Conservation (phyloP, 768 basidiomycete genomes). For the Boletus huronensis region DNA sequence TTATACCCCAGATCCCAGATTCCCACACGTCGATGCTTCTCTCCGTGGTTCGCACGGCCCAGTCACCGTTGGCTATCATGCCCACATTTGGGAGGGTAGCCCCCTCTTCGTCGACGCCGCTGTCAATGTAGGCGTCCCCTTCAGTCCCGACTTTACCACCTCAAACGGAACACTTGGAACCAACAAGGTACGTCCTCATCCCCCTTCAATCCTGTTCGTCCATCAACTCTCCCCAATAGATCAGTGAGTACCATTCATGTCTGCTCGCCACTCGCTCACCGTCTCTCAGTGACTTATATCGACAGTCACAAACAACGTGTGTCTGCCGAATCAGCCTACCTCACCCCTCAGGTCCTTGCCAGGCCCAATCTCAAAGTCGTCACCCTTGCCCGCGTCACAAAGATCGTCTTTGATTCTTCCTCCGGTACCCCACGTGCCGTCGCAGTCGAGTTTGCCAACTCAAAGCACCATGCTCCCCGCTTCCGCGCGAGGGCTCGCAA, state of each 20-base stretch:
- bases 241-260: constrained; percentile 35
- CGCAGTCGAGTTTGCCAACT: constrained; percentile 57
- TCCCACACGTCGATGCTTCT: constrained; percentile 45
- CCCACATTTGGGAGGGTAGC: constrained; percentile 42
- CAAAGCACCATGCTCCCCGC: constrained; percentile 17
- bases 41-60: constrained; percentile 53
- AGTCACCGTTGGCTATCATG: constrained; percentile 56
- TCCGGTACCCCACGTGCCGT: constrained; percentile 44
- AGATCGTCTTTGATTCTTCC: constrained; percentile 49
- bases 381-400: constrained; percentile 53
- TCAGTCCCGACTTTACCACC: constrained; percentile 55
- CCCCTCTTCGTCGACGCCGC: constrained; percentile 56
- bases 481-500: constrained; percentile 50
- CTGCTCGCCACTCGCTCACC: neutral
- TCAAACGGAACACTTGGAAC: constrained; percentile 55
- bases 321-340: constrained; percentile 63
- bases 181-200: constrained; percentile 44
- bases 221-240: constrained; percentile 25
- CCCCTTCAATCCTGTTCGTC: neutral
- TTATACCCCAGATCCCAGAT: constrained; percentile 47
- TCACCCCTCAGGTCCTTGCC: constrained; percentile 59
- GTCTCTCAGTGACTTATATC: constrained; percentile 61
- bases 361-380: constrained; percentile 65
- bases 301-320: constrained; percentile 50
- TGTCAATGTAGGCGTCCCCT: constrained; percentile 47